Evolutionary conservation across 352 stramenopile genomes (phyloP), one percentile per base, ranked within the genome.

Genomic region (Globisporangium canariense): DNA sequence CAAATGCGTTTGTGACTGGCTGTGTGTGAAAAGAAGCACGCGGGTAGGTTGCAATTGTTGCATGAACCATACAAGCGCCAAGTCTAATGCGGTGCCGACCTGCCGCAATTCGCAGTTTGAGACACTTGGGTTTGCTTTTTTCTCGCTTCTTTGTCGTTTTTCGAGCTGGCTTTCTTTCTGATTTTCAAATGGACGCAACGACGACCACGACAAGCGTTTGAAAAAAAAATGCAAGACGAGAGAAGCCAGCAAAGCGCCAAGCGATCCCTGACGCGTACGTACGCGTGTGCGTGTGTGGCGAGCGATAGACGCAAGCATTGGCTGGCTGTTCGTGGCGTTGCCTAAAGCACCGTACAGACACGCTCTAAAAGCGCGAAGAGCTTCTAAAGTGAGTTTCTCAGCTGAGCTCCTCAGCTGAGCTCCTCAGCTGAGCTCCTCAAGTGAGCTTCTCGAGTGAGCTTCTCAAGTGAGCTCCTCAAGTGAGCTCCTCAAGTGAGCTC

Each of bases 61-160:
- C 40, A n/a, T 2, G 11, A n/a, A 32, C 1, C 25, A 22, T 55
- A 55, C 49, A 55, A 55, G 22, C 11, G 2, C 0, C 14, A 55
- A 55, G 49, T 20, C 1, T 22, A 18, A 4, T n/a, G 40, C 2
- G 13, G 2, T 20, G 49, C 25, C 22, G 20, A 3, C 13, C 11
- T 34, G 50, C 22, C 25, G 50, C 50, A 57, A 56, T 40, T 7
- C 14, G 3, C 6, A n/a, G 30, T 54, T 57, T 57, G 50, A 57
- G 50, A 57, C 50, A 57, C 16, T 57, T 57, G 50, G 50, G 50
- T 57, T 57, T 57, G 50, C 16, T 57, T 57, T 57, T 56, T 55
- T 34, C 47, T 34, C n/a, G 22, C 43, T 22, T 25, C 20, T 55
- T n/a, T 55, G 22, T 55, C 49, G 49, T 36, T 55, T 55, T 55